phyloP scores from a whole-genome alignment of 73 alveolate species.

The Uronychia binucleata region DNA sequence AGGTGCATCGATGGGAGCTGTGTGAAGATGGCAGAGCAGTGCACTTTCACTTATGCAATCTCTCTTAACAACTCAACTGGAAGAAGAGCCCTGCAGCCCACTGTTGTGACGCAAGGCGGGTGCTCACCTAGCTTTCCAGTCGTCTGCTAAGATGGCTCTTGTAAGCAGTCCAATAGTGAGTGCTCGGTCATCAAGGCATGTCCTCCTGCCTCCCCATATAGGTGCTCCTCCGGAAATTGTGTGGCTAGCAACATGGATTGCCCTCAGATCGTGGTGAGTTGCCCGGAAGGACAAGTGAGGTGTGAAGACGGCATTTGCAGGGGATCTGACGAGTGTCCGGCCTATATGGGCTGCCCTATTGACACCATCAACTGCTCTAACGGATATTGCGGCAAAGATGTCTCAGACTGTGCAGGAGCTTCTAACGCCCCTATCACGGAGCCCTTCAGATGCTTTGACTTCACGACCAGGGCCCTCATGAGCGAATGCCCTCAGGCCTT shows the following conservation, averaged over 20 bases:
- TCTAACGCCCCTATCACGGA: slow-evolving; percentile 55
- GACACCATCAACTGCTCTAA: slow-evolving; percentile 58
- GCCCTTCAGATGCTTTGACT: slow-evolving; percentile 66
- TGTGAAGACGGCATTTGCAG: too few species aligned
- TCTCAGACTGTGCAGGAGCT: slow-evolving; percentile 72
- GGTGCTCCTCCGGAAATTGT: slow-evolving; percentile 73
- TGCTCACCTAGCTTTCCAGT: background rate
- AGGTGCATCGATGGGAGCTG: slow-evolving; percentile 52
- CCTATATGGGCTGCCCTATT: background rate
- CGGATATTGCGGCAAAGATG: slow-evolving; percentile 73
- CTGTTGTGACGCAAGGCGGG: background rate
- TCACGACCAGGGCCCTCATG: background rate
- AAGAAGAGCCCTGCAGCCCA: background rate
- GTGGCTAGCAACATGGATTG: slow-evolving; percentile 54
- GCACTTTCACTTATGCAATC: background rate
- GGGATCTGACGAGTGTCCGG: too few species aligned
- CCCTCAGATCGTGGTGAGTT: too few species aligned
- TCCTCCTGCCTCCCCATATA: slow-evolving; percentile 51
- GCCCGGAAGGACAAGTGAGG: too few species aligned
- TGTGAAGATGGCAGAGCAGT: slow-evolving; percentile 4
- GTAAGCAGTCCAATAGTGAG: slow-evolving; percentile 62
- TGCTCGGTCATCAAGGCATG: slow-evolving; percentile 83
- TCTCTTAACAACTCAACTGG: background rate
- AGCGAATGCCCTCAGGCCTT: background rate
- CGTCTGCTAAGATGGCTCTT: slow-evolving; percentile 73